phyloP scores from a whole-genome alignment of 2,329 filamentous ascomycete species.

The Pestalotiopsis fici region DNA sequence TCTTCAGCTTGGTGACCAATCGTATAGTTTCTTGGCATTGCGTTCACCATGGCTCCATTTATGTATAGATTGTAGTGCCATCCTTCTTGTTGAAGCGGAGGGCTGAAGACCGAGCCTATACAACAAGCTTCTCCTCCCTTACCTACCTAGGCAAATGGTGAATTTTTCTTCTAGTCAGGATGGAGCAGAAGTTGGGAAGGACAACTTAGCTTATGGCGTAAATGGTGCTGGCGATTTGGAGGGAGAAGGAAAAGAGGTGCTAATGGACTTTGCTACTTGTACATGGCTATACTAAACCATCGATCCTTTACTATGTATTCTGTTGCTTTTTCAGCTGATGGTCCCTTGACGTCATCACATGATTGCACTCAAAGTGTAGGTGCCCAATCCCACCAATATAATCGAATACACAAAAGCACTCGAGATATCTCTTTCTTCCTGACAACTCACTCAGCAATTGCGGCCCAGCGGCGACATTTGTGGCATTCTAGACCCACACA shows the following conservation, averaged over 20 bases:
- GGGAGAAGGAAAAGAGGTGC: neutral
- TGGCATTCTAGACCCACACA: neutral
- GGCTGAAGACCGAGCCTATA: too few species aligned
- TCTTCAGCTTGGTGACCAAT: neutral
- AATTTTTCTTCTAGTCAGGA: neutral
- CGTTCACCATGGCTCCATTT: neutral
- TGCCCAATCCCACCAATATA: neutral
- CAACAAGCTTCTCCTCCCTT: neutral
- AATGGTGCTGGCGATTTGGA: neutral
- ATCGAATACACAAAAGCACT: neutral
- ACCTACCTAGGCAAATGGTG: neutral
- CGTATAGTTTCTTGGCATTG: neutral
- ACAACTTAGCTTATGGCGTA: neutral
- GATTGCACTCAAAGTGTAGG: neutral
- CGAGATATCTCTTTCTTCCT: neutral
- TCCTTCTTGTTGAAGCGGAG: too few species aligned
- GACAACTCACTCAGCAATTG: neutral
- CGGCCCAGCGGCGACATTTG: neutral
- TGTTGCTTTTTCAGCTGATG: neutral
- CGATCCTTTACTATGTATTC: neutral
- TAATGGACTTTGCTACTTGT: neutral
- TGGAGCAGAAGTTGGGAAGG: neutral
- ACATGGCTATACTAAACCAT: neutral
- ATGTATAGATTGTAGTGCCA: too few species aligned
- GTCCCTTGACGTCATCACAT: neutral